These are phyloP conservation scores for Solanum bulbocastanum DNA, from an alignment of 257 asterid species.

Conservation along the genomic window DNA sequence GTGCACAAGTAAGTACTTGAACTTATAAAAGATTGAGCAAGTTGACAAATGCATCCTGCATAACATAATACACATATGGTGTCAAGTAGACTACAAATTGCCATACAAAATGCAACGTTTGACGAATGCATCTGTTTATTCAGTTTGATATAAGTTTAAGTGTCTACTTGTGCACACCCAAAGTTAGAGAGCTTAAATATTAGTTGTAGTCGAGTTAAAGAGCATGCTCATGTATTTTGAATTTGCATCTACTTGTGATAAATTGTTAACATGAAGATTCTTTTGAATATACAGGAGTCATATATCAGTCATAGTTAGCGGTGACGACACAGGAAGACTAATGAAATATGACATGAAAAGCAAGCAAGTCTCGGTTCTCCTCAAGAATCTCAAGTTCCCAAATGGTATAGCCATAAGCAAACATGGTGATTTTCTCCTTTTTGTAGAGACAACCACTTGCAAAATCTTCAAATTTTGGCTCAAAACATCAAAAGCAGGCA, in stretches of 20 bases:
- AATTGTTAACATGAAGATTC: background rate
- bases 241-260: background rate
- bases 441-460: slow-evolving; percentile 59
- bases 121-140: background rate
- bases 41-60: background rate
- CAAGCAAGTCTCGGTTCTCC: slow-evolving; percentile 22
- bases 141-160: too few relatives aligned
- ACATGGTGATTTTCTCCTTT: slow-evolving; percentile 36
- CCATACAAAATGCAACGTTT: too few relatives aligned
- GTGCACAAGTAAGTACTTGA: background rate
- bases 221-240: background rate
- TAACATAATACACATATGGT: background rate
- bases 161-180: too few relatives aligned
- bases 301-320: slow-evolving; percentile 24
- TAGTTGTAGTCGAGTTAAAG: background rate
- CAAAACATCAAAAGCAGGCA: slow-evolving; percentile 21
- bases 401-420: slow-evolving; percentile 70
- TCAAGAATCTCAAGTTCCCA: slow-evolving; percentile 48
- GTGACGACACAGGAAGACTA: slow-evolving; percentile 55
- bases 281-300: slow-evolving; percentile 26
- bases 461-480: slow-evolving; percentile 47
- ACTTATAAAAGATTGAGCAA: background rate
- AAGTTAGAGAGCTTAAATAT: too few relatives aligned
- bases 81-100: background rate
- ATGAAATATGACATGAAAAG: slow-evolving; percentile 42